Evolutionary conservation across 345 rosid species (phyloP), one percentile per base, ranked within the genome.

Genomic region (Gossypium australe): DNA sequence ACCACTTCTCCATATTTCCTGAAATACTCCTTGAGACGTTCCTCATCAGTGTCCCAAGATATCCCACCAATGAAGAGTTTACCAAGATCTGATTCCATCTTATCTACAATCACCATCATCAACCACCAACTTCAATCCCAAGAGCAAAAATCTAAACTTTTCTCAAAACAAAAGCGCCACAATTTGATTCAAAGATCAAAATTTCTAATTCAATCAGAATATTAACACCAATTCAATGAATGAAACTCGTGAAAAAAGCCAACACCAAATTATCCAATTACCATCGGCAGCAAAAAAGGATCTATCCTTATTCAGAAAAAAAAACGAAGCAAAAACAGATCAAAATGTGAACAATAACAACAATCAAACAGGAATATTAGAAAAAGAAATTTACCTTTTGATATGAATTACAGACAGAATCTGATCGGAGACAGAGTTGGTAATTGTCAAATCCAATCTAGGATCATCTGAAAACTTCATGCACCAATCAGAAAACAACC

Each of bases 1-100:
- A 89, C 89, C 76, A 94, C 92, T 80, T 91, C 97, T 52, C 98
- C 98, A 48, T 86, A 94, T 72, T 85, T 87, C 74, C 92, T 76
- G 78, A 94, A 94, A 77, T 94, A 94, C 67, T 91, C 95, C 81
- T 89, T 84, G 5, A 94, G 89, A 13, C 95, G 88, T 73, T 91
- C 97, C 78, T 94, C 98, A 64, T 89, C 95, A n/a, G 98, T 92
- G 82, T 94, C 98, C 98, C 98, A 94, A 12, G 98, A 94, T 78
- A 94, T 92, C 81, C 98, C 98, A 78, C 98, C 98, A 79, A 94
- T 87, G 89, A 94, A 94, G 80, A 94, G 97, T 87, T 94, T 94
- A 43, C 98, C 97, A 80, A 87, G 97, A 92, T 92, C 97, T 79
- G 97, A 92, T 85, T 90, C 97, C 97, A 94, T 94, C 92, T 81